Conservation (phyloP, 2,329 filamentous ascomycete species). For the Talaromyces sp. region DNA sequence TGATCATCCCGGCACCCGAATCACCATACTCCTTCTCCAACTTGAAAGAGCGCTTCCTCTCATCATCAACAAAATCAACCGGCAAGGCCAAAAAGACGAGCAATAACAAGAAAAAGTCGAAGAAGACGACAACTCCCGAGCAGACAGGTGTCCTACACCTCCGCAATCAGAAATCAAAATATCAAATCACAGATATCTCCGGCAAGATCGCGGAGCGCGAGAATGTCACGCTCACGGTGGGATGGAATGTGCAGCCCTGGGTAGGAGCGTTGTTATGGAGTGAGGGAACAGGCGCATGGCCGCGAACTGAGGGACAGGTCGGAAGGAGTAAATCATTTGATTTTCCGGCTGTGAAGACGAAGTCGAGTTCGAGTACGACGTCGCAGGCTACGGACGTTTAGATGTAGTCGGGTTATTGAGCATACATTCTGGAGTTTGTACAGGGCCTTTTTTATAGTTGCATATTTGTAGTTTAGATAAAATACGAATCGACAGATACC, state of each 20-base stretch:
- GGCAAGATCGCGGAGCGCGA: constrained; percentile 70
- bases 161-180: constrained; percentile 86
- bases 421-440: neutral
- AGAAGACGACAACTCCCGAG: constrained; percentile 18
- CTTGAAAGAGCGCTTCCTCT: constrained; percentile 37
- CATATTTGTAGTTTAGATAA: neutral
- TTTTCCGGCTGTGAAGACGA: constrained; percentile 47
- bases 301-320: constrained; percentile 50
- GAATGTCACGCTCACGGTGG: constrained; percentile 73
- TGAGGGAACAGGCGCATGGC: constrained; percentile 47
- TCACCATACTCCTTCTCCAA: constrained; percentile 42
- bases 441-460: neutral
- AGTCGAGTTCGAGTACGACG: constrained; percentile 2
- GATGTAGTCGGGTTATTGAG: neutral
- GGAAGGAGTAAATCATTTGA: constrained; percentile 52
- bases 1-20: constrained; percentile 71
- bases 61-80: constrained; percentile 17
- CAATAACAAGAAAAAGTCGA: constrained; percentile 11
- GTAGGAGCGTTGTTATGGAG: constrained; percentile 87
- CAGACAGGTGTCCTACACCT: constrained; percentile 66
- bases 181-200: constrained; percentile 88
- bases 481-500: neutral
- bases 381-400: neutral
- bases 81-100: constrained; percentile 1
- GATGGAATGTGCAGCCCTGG: constrained; percentile 98